These are phyloP conservation scores for Alternaria sp. DNA, from an alignment of 2,329 filamentous ascomycete species.

Conservation along the genomic window DNA sequence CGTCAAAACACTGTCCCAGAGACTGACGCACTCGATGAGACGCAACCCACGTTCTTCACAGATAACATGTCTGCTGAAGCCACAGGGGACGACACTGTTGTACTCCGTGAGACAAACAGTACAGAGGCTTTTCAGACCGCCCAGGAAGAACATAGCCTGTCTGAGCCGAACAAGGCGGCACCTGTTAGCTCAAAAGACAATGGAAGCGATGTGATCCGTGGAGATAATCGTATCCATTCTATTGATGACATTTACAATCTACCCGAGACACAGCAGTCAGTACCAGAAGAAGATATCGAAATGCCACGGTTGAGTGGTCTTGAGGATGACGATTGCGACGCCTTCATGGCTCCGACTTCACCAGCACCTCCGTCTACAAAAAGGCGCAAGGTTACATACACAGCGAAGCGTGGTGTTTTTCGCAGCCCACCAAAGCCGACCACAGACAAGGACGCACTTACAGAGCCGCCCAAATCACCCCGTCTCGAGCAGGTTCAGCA, in stretches of 20 bases:
- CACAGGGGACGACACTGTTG: background rate
- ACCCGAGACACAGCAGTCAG: conserved; percentile 41
- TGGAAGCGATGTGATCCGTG: conserved; percentile 18
- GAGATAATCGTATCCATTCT: conserved; percentile 28
- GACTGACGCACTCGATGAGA: conserved; percentile 43
- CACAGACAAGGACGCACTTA: conserved; percentile 16
- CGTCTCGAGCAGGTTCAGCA: conserved; percentile 25
- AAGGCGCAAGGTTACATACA: conserved; percentile 38
- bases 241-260: conserved; percentile 46
- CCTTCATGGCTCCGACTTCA: conserved; percentile 31
- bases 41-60: conserved; percentile 36
- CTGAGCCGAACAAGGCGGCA: conserved; percentile 19
- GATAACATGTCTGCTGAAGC: background rate
- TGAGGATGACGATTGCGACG: conserved; percentile 43
- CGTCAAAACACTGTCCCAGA: conserved; percentile 43
- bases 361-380: conserved; percentile 36
- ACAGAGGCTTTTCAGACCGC: conserved; percentile 43
- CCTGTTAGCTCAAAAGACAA: conserved; percentile 22
- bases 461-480: conserved; percentile 16
- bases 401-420: conserved; percentile 26
- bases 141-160: conserved; percentile 45
- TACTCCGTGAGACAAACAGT: conserved; percentile 22
- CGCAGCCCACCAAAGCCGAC: conserved; percentile 22
- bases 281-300: conserved; percentile 40
- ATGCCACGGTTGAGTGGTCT: conserved; percentile 41